Conservation (phyloP, 805 yeast species). For the Pichia exigua region DNA sequence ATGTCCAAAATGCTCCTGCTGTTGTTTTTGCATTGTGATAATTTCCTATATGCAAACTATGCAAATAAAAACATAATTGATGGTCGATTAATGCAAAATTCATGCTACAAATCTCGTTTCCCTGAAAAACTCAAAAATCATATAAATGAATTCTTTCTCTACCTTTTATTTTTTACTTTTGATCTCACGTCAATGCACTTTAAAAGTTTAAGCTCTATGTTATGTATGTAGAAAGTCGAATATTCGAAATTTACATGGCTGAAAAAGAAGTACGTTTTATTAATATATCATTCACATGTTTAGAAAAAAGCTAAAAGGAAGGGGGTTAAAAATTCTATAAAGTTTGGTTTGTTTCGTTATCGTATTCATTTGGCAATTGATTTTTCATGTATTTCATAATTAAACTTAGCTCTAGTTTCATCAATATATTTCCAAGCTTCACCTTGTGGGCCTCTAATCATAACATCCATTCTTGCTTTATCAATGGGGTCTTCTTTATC, state of each 20-base stretch:
- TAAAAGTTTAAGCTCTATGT: too few relatives aligned
- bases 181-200: too few relatives aligned
- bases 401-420: slow-evolving; percentile 19
- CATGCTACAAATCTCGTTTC: not conserved
- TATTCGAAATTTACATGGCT: too few relatives aligned
- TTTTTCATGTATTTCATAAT: slow-evolving; percentile 21
- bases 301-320: not conserved
- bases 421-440: slow-evolving; percentile 23
- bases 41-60: not conserved
- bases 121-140: not conserved
- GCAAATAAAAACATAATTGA: not conserved
- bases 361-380: slow-evolving; percentile 5
- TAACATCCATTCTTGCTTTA: slow-evolving; percentile 32
- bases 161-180: too few relatives aligned
- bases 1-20: not conserved
- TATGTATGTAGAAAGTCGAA: too few relatives aligned
- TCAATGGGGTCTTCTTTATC: slow-evolving; percentile 23
- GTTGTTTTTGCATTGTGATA: not conserved
- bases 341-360: not conserved
- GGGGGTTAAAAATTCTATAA: not conserved
- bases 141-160: too few relatives aligned
- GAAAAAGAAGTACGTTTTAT: too few relatives aligned
- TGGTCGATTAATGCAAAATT: not conserved
- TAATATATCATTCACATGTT: too few relatives aligned
- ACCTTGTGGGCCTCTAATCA: slow-evolving; percentile 31